Percentiles rank a stretch among this genome's conserved stretches.
phyloP scores from a whole-genome alignment of 352 stramenopile genomes.

The Phytophthora citrophthora region DNA sequence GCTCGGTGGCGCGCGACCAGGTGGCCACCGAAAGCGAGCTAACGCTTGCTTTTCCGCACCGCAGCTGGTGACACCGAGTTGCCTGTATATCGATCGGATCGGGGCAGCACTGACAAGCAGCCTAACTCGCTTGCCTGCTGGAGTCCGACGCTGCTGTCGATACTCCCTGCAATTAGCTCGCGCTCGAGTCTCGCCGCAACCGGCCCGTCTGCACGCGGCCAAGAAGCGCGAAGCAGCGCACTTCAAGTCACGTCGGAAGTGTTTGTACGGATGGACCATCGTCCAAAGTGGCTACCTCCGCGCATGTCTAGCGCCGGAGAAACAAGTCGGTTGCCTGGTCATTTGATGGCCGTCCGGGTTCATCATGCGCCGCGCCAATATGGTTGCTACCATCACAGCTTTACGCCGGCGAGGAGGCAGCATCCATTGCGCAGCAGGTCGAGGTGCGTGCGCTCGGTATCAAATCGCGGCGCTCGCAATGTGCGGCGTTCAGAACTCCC shows the following conservation, averaged over 20 bases:
- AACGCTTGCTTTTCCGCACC: conserved; percentile 1
- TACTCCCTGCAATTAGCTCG: conserved; percentile 13
- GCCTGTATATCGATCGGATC: not conserved
- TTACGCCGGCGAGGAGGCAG: not conserved
- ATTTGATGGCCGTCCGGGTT: conserved; percentile 4
- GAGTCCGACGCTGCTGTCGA: not conserved
- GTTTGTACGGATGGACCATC: conserved; percentile 6
- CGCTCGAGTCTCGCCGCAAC: conserved; percentile 6
- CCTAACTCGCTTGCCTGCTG: not conserved
- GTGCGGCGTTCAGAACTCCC: conserved; percentile 17
- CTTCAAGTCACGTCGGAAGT: conserved; percentile 25
- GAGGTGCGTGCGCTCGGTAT: conserved; percentile 1
- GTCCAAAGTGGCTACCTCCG: conserved; percentile 3
- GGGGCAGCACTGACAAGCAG: not conserved
- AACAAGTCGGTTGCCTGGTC: conserved; percentile 4
- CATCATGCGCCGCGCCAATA: conserved; percentile 4
- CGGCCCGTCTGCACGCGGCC: conserved; percentile 7
- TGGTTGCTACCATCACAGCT: conserved; percentile 17
- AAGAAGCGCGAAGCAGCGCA: conserved; percentile 2
- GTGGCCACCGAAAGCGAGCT: not conserved
- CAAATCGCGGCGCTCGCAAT: conserved; percentile 6
- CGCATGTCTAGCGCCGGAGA: conserved; percentile 11
- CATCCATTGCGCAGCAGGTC: conserved; percentile 5
- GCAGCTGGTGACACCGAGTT: conserved; percentile 9
- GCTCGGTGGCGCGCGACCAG: not conserved